Conservation (phyloP, 2,329 filamentous ascomycete species). For the Talaromyces sp. region DNA sequence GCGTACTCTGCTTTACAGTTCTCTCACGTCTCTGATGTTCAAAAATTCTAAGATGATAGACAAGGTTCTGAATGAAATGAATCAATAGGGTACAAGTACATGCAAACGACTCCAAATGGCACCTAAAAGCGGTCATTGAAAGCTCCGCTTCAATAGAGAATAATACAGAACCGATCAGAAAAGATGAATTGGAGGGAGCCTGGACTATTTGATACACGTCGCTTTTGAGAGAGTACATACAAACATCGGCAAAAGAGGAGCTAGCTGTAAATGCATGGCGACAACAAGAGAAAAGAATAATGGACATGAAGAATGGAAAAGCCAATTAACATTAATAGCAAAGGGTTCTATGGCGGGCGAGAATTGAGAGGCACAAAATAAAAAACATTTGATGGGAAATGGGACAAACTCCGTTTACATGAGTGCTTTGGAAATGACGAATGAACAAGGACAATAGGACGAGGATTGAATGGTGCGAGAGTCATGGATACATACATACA, state of each 20-base stretch:
- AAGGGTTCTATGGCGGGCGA: background rate
- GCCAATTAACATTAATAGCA: background rate
- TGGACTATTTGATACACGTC: background rate
- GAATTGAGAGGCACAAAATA: background rate
- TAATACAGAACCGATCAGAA: background rate
- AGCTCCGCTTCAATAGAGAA: background rate
- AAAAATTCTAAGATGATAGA: no score
- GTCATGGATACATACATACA: conserved; percentile 1
- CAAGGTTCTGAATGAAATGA: background rate
- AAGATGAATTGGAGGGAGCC: background rate
- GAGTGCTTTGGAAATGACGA: background rate
- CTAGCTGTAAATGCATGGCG: background rate
- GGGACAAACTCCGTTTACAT: conserved; percentile 3
- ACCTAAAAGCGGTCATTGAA: background rate
- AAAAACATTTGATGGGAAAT: background rate
- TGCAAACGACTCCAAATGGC: background rate
- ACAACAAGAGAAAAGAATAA: background rate
- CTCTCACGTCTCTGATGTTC: no score
- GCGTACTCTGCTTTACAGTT: no score
- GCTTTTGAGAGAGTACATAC: background rate
- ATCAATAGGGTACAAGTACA: background rate
- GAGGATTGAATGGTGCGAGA: background rate
- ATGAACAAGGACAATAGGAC: background rate
- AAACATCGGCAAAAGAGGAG: background rate
- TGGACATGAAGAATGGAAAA: background rate